Base-by-base conservation (phyloP, 2,329 filamentous ascomycete genomes). In the Neopestalotiopsis clavispora region DNA sequence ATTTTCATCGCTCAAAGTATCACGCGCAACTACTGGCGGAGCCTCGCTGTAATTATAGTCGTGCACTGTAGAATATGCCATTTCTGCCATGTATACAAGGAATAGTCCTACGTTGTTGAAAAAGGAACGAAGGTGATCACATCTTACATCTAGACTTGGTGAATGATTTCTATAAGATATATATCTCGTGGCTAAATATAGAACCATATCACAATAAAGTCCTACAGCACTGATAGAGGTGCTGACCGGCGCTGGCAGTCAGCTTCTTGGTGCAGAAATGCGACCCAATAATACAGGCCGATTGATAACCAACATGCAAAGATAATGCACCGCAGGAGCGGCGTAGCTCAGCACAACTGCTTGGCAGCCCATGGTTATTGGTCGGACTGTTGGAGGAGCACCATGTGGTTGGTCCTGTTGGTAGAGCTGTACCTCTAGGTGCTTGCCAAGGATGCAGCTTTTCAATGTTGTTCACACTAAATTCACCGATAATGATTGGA, bases 11-110 rank as follows among this genome's bases (percentile, higher is more conserved):
- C 45, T 38, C 13, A 32, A 23, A 7, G 61, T 28, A 49, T 20
- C 28, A 30, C 49, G 34, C 4, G 23, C 40, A 40, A 32, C 20
- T 12, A 28, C 34, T 12, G 61, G 38, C 28, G 13, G 61, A 23
- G 61, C n/a, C 34, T 64, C 61, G 17, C 1, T 17, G n/a, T 64
- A 61, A 17, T 30, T 62, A 38, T 58, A 49, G 14, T 63, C 45
- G 28, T 68, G 32, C 13, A 64, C 42, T 32, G 66, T 42, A 58
- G 59, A 23, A 52, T 63, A 68, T 28, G 66, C 66, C 66, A 68
- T 68, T n/a, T 20, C 23, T 52, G 9, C 9, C 9, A 6, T 49
- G 14, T 9, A 20, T 23, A 23, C 6, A 23, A n/a, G n/a, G 34
- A 52, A n/a, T 7, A 52, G 23, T 28, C 23, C 23, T 28, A 28